Evolutionary conservation across 2,329 filamentous ascomycete species (phyloP).

Genomic region (Lojkania enalia): DNA sequence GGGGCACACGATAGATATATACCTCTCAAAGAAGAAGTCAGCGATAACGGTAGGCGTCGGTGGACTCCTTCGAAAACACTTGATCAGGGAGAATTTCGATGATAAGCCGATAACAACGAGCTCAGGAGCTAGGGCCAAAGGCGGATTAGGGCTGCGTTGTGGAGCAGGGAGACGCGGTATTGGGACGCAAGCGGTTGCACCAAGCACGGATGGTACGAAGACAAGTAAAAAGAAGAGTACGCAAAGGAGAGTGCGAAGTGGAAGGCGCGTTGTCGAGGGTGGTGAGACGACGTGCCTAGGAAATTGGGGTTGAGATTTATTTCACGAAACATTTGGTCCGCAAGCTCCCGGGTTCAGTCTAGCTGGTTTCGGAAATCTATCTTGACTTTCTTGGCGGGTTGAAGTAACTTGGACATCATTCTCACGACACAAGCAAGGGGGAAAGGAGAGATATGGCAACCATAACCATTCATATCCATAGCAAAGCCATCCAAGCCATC

Average conservation of each 20-base stretch:
- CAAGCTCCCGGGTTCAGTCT: conserved; percentile 7
- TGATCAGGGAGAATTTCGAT: conserved; percentile 17
- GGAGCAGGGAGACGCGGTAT: background rate
- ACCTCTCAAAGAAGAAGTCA: conserved; percentile 3
- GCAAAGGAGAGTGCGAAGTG: conserved; percentile 4
- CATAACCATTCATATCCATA: too few relatives aligned
- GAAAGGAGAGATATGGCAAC: too few relatives aligned
- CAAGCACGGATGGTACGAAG: too few relatives aligned
- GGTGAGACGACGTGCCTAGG: conserved; percentile 11
- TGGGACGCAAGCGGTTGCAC: too few relatives aligned
- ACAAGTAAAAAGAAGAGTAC: background rate
- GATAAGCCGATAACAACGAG: conserved; percentile 43
- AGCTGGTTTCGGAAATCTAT: conserved; percentile 6
- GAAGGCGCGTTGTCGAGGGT: conserved; percentile 1
- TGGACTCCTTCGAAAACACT: conserved; percentile 10
- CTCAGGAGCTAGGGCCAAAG: conserved; percentile 24
- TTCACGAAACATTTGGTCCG: conserved; percentile 22
- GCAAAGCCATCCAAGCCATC: too few relatives aligned
- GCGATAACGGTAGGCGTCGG: background rate
- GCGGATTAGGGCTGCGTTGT: conserved; percentile 7
- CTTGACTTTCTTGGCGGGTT: conserved; percentile 9
- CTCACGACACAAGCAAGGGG: background rate
- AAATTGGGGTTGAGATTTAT: conserved; percentile 14
- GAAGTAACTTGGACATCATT: conserved; percentile 2
- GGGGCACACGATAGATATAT: too few relatives aligned